Conservation (phyloP, 2,329 filamentous ascomycete species). For the Xylaria hypoxylon region DNA sequence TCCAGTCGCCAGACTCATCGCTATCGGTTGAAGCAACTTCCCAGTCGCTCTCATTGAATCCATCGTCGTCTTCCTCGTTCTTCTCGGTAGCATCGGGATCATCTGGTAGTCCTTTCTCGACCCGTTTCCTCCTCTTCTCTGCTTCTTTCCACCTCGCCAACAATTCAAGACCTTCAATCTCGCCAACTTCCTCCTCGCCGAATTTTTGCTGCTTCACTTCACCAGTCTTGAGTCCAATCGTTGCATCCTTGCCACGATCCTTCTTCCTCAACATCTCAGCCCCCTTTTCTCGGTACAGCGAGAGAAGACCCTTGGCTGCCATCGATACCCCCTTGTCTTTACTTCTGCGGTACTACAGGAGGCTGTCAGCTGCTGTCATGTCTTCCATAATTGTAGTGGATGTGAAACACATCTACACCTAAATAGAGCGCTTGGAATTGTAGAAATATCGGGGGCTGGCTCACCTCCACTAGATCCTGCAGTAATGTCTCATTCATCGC, state of each 20-base stretch:
- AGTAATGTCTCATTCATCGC: constrained; percentile 96
- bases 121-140: constrained; percentile 78
- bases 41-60: constrained; percentile 68
- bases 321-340: constrained; percentile 99
- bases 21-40: constrained; percentile 71
- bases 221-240: constrained; percentile 82
- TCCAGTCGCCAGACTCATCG: constrained; percentile 87
- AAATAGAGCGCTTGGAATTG: not conserved
- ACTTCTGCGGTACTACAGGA: constrained; percentile 88
- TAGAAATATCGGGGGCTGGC: not conserved
- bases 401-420: not conserved
- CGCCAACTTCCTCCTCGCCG: constrained; percentile 82
- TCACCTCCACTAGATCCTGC: constrained; percentile 84
- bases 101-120: constrained; percentile 75
- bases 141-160: constrained; percentile 95
- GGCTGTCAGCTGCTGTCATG: constrained; percentile 67
- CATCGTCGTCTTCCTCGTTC: constrained; percentile 70
- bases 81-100: constrained; percentile 70
- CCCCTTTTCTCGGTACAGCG: constrained; percentile 90
- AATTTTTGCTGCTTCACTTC: constrained; percentile 82
- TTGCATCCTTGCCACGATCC: constrained; percentile 90
- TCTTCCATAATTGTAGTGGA: not conserved
- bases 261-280: constrained; percentile 89
- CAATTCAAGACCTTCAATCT: constrained; percentile 91
- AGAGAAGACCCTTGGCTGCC: constrained; percentile 92